Percentiles rank a stretch among this genome's conserved stretches.
Conservation (phyloP, 1,284 basidiomycete species). For the Ganoderma meredithae region DNA sequence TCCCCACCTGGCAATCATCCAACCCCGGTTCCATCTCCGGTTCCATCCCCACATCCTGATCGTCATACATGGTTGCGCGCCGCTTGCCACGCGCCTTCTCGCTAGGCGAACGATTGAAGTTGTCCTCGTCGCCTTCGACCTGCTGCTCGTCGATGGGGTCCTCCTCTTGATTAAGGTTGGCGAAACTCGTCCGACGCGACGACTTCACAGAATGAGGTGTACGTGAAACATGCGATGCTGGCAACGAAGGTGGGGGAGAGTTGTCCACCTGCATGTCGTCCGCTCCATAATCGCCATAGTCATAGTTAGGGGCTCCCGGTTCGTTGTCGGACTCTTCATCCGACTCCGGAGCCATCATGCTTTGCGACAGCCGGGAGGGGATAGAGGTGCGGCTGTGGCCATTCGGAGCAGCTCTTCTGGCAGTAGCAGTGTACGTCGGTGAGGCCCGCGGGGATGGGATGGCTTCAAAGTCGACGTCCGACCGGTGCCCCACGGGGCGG, state of each 20-base stretch:
- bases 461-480: slow-evolving; percentile 68
- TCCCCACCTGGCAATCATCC: slow-evolving; percentile 34
- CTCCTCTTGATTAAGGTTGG: slow-evolving; percentile 55
- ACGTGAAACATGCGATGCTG: not conserved
- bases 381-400: slow-evolving; percentile 46
- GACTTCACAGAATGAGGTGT: slow-evolving; percentile 28
- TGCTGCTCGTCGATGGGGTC: slow-evolving; percentile 44
- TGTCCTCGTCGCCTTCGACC: slow-evolving; percentile 40
- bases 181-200: slow-evolving; percentile 52
- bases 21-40: slow-evolving; percentile 62
- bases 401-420: slow-evolving; percentile 45
- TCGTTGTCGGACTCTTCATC: slow-evolving; percentile 40
- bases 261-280: slow-evolving; percentile 33
- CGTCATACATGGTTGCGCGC: slow-evolving; percentile 35
- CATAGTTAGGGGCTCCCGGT: slow-evolving; percentile 35
- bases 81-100: slow-evolving; percentile 47
- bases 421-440: slow-evolving; percentile 40
- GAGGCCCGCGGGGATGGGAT: slow-evolving; percentile 62
- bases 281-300: slow-evolving; percentile 35
- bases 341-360: slow-evolving; percentile 38
- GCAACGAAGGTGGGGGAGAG: slow-evolving; percentile 19
- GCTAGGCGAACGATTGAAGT: slow-evolving; percentile 33
- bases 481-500: slow-evolving; percentile 57
- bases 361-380: slow-evolving; percentile 54
- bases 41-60: slow-evolving; percentile 54